Base-by-base conservation (phyloP, 1,139 yeast genomes). In the Suhomyces guaymorum region DNA sequence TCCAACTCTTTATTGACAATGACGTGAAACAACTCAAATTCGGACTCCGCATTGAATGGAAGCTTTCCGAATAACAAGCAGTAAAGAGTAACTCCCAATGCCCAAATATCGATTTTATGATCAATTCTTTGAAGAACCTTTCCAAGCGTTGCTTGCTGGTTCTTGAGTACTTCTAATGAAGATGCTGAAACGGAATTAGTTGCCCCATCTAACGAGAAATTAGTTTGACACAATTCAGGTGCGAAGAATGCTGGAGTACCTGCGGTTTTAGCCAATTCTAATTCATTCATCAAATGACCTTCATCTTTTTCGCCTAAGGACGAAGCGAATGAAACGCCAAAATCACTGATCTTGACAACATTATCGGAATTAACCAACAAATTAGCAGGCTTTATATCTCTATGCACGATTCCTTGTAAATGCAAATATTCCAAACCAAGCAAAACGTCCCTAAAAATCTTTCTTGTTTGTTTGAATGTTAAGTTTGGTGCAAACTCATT, bases 381-480 rank as follows among this genome's bases (percentile, higher is more conserved):
- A 55, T 94, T 94, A 2, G 98, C 97, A 1, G 99, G 99, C 57
- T 94, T 94, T 41, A 94, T 92, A 60, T 94, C 99, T 41, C 99
- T 76, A 60, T 94, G 99, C 13, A 94, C 87, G 37, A 94, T 88
- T 5, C 97, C 97, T 57, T 89, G 96, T 51, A 80, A 72, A 62
- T 94, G 98, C 46, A 94, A 63, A 59, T 94, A 94, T 58, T 94
- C 98, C 31, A 94, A 68, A 0, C 98, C 99, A 21, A 86, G 67
- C 4, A 90, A 72, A 9, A 90, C 95, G 49, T 94, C 96, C 43
- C 96, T 71, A 51, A 92, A 83, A 20, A 84, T 78, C 42, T 73
- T 72, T 42, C 94, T 73, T 0, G 90, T 75, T 50, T 83, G 79
- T 38, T 73, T 74, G 39, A 84, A 75, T 1, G 82, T 66, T 47